phyloP scores from a whole-genome alignment of 306 rosid genomes.

The Myrica gale region DNA sequence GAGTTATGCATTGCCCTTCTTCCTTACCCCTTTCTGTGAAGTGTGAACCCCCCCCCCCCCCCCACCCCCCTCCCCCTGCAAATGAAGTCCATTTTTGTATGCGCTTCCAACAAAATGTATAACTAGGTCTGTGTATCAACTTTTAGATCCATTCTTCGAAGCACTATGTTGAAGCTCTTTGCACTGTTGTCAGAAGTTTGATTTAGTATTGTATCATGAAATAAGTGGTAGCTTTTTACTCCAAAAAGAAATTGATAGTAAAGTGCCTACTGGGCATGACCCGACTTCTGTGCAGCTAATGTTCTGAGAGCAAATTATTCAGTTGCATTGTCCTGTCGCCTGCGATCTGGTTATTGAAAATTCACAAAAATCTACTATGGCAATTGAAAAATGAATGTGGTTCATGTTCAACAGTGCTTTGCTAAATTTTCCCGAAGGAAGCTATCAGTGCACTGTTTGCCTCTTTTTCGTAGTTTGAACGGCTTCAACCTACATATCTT shows the following conservation, averaged over 20 bases:
- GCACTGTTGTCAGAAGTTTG: not conserved
- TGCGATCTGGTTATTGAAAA: not conserved
- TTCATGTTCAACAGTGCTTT: not conserved
- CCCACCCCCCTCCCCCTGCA: not conserved
- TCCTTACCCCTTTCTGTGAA: not conserved
- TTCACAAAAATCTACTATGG: not conserved
- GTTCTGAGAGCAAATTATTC: not conserved
- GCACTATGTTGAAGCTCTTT: not conserved
- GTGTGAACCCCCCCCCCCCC: not conserved
- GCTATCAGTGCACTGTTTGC: not conserved
- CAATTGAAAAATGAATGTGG: not conserved
- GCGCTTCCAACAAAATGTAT: not conserved
- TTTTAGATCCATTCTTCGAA: constrained; percentile 6
- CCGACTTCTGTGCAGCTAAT: not conserved
- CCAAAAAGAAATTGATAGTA: not conserved
- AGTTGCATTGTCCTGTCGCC: not conserved
- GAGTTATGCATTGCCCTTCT: constrained; percentile 17
- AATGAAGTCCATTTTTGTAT: not conserved
- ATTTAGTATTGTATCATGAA: not conserved
- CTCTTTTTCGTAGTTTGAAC: not conserved
- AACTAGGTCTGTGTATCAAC: not conserved
- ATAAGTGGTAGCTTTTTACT: not conserved
- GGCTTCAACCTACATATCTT: too few relatives aligned
- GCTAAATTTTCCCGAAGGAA: not conserved
- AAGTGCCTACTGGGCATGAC: not conserved